A percentile compares a stretch with the other conserved stretches of the same genome.
These are phyloP conservation scores for Deuterostichococcus epilithicus DNA, from an alignment of 139 green algal genomes.

Conservation along the genomic window DNA sequence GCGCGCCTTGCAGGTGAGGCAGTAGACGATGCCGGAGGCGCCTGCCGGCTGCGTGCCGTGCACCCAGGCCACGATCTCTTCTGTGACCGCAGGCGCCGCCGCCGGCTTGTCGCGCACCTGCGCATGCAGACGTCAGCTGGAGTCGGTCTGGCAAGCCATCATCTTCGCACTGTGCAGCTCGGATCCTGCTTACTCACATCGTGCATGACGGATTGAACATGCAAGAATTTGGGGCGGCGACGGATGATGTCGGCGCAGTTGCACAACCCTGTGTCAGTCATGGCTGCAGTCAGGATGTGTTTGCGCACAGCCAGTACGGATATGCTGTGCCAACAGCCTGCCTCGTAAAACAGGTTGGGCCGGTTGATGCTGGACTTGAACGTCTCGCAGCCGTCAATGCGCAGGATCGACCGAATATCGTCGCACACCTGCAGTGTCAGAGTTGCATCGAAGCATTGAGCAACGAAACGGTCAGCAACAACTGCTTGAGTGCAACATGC, in stretches of 20 bases:
- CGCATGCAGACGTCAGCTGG: too few species aligned
- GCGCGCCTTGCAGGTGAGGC: slow-evolving; percentile 72
- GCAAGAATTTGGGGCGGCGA: too few species aligned
- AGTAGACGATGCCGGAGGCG: slow-evolving; percentile 84
- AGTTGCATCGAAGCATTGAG: background rate
- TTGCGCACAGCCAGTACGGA: too few species aligned
- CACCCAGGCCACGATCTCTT: slow-evolving; percentile 51
- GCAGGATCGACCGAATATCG: slow-evolving; percentile 38
- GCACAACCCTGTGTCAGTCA: too few species aligned
- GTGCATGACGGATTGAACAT: background rate
- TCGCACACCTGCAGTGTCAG: slow-evolving; percentile 16
- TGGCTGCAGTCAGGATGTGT: too few species aligned
- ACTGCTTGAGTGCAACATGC: too few species aligned
- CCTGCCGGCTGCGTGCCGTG: slow-evolving; percentile 27
- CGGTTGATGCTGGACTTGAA: slow-evolving; percentile 64
- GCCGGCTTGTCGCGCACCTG: slow-evolving; percentile 44
- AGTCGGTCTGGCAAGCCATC: background rate
- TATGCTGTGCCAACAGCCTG: background rate
- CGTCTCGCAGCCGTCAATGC: slow-evolving; percentile 50
- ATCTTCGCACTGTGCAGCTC: background rate
- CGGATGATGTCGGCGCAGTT: too few species aligned
- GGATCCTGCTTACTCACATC: background rate
- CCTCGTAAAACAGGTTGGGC: slow-evolving; percentile 74
- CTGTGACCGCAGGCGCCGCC: slow-evolving; percentile 8
- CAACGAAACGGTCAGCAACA: too few species aligned